Base-by-base conservation (phyloP, 78 protist species). In the Pelomyxa schiedti region DNA sequence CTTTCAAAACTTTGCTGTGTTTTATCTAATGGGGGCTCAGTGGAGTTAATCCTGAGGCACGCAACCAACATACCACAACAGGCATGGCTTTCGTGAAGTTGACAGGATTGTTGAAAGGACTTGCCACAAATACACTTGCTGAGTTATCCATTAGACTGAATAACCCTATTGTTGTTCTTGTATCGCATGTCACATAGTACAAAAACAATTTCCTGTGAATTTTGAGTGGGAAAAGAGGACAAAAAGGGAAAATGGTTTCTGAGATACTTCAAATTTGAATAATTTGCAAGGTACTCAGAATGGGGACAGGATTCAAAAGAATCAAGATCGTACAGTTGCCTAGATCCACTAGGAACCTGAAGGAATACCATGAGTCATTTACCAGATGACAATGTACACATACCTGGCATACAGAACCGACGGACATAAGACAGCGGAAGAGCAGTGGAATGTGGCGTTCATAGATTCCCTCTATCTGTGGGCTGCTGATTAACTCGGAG, bases 391-490 rank as follows among this genome's bases (percentile, higher is more conserved):
- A 6, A 30, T 24, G 32, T 29, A 29, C 6, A 43, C 6, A 16
- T 39, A 29, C 42, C 0, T 65, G 8, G 86, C 39, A 0, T 73
- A 5, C 16, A 77, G 84, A 74, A 16, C 94, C 93, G 42, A 88
- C 66, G 39, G 76, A 52, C 26, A 80, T 8, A 30, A 94, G 67
- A 0, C 95, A 91, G 9, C 84, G 78, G 64, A 76, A 73, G 29
- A 74, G 75, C 35, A 84, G 76, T 26, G 95, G 94, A 1, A 88
- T 40, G 5, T 76, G 36, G 5, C 79, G 64, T 71, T 93, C 96
- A 42, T 94, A 94, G 28, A 92, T 87, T 39, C 96, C 97, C 22
- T 79, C 90, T n/a, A 88, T 81, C 40, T 83, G 78, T 32, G 91
- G 79, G 63, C 76, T 42, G 5, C 67, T 76, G 53, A 82, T 74